Conservation (phyloP, 352 stramenopile species). For the Globisporangium irregulare region DNA sequence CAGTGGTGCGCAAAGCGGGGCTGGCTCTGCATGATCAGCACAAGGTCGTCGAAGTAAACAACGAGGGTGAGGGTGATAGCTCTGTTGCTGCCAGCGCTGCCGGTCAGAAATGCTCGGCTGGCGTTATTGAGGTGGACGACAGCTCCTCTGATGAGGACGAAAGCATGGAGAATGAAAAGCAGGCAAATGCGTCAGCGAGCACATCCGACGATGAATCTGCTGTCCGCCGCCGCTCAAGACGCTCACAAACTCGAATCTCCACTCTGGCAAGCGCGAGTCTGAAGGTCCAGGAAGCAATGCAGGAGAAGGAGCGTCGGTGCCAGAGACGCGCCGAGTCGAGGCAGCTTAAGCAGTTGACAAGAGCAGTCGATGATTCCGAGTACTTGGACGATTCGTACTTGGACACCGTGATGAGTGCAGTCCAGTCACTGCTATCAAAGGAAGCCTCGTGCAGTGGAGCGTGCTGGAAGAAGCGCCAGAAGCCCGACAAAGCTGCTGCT, state of each 20-base stretch:
- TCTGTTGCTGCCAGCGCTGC: background rate
- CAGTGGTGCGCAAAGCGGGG: constrained; percentile 35
- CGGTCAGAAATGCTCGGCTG: background rate
- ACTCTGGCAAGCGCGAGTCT: constrained; percentile 58
- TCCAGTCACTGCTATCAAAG: constrained; percentile 21
- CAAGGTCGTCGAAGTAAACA: constrained; percentile 3
- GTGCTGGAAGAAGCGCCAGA: constrained; percentile 37
- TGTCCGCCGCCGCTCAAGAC: constrained; percentile 46
- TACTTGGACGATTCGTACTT: constrained; percentile 71
- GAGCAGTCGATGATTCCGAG: constrained; percentile 52
- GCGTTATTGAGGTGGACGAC: constrained; percentile 24
- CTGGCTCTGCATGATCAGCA: constrained; percentile 24
- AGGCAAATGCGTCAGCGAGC: constrained; percentile 11
- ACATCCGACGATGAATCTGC: constrained; percentile 26
- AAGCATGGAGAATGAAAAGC: constrained; percentile 24
- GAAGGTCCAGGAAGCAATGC: constrained; percentile 54
- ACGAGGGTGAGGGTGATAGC: background rate
- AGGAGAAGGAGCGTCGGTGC: constrained; percentile 40
- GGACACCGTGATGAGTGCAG: constrained; percentile 23
- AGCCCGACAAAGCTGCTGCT: background rate
- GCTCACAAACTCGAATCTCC: constrained; percentile 61
- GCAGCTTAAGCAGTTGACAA: constrained; percentile 37
- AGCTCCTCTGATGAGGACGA: constrained; percentile 21
- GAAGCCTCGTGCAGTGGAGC: constrained; percentile 27
- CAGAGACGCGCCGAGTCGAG: constrained; percentile 21